Conservation (phyloP, 2,329 filamentous ascomycete genomes). For the Dactylellina cionopaga region DNA sequence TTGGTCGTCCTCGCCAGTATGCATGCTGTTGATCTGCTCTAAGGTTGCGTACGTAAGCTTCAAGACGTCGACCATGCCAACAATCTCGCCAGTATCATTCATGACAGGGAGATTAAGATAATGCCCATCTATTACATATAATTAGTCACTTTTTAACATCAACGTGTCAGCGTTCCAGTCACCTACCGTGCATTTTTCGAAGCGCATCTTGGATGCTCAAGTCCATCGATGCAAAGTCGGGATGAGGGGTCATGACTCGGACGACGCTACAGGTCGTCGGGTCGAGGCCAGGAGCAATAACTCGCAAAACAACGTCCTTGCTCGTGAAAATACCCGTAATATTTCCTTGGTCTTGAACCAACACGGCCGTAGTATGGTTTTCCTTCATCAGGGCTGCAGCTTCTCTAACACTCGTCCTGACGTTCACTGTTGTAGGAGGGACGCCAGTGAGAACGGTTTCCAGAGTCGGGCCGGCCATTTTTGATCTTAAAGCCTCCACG, state of each 20-base stretch:
- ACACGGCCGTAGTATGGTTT: conserved; percentile 94
- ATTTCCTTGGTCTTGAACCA: conserved; percentile 94
- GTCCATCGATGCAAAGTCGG: conserved; percentile 97
- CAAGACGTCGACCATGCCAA: conserved; percentile 98
- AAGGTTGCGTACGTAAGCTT: conserved; percentile 98
- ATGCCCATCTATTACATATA: conserved; percentile 78
- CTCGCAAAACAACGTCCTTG: conserved; percentile 97
- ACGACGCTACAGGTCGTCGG: conserved; percentile 96
- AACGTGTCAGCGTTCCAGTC: neutral
- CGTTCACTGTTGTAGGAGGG: conserved; percentile 92
- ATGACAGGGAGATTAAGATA: conserved; percentile 98
- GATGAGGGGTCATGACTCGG: conserved; percentile 98
- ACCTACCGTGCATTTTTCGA: conserved; percentile 96
- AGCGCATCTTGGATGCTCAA: conserved; percentile 99
- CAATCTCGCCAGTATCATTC: conserved; percentile 96
- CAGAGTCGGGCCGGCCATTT: conserved; percentile 97
- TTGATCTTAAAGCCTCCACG: conserved; percentile 90
- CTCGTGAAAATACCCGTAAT: conserved; percentile 99
- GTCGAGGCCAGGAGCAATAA: conserved; percentile 95
- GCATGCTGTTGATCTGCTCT: conserved; percentile 97
- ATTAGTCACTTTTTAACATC: conserved; percentile 21
- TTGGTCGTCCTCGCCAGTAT: conserved; percentile 82
- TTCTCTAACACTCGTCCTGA: conserved; percentile 94
- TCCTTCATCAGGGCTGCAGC: conserved; percentile 97
- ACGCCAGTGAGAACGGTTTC: conserved; percentile 92